Conservation (phyloP, 208 protist genomes). For the Leishmania guyanensis region DNA sequence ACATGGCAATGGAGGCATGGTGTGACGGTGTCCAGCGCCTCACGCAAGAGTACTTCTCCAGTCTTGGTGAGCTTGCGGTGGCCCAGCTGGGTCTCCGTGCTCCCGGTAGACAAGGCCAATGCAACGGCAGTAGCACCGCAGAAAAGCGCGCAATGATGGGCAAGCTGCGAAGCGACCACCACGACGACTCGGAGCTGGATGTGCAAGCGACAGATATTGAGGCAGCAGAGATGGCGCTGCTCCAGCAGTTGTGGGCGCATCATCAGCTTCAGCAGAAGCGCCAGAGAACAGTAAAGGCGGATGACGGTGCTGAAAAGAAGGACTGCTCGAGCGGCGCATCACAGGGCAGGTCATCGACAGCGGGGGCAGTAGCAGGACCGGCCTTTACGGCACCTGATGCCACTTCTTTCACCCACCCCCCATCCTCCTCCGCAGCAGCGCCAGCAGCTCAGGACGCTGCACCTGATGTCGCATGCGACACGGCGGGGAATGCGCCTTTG, state of each 20-base stretch:
- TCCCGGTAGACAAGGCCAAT: not conserved
- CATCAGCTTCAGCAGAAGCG: not conserved
- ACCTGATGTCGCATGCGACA: not conserved
- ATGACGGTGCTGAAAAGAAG: not conserved
- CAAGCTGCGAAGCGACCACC: not conserved
- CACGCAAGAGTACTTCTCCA: constrained; percentile 14
- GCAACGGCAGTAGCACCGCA: not conserved
- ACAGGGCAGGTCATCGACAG: not conserved
- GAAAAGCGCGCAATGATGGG: not conserved
- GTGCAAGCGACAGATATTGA: constrained; percentile 11
- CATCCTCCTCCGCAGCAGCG: not conserved
- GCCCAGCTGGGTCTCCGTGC: not conserved
- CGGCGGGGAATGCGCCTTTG: not conserved
- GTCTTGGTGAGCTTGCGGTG: constrained; percentile 6
- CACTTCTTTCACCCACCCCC: not conserved
- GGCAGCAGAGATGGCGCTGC: constrained; percentile 5
- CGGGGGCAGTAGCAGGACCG: not conserved
- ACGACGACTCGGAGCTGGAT: constrained; percentile 19
- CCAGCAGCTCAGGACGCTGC: constrained; percentile 1
- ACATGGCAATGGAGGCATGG: constrained; percentile 8
- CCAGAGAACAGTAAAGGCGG: not conserved
- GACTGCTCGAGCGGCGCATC: not conserved
- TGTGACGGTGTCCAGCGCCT: constrained; percentile 2
- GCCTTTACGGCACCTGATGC: not conserved
- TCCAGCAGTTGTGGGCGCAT: constrained; percentile 17